These are phyloP conservation scores for Plasmodium knowlesi DNA, from an alignment of 169 alveolate genomes.

Conservation along the genomic window DNA sequence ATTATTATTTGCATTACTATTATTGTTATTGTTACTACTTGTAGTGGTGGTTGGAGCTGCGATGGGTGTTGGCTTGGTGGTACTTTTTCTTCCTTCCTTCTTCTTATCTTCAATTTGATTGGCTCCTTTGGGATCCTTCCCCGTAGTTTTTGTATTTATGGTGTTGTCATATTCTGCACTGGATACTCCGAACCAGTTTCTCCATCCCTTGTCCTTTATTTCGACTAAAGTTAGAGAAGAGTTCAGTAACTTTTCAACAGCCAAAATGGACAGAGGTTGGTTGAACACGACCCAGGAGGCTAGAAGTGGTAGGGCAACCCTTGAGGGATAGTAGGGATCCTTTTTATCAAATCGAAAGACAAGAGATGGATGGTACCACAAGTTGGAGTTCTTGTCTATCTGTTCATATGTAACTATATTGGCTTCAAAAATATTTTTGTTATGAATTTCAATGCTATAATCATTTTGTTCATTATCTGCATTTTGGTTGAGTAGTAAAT, in stretches of 20 bases:
- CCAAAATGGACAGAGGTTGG: slow-evolving; percentile 88
- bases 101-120: slow-evolving; percentile 9
- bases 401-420: slow-evolving; percentile 86
- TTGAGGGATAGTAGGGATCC: slow-evolving; percentile 93
- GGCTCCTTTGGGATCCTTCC: slow-evolving; percentile 8
- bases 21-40: neutral
- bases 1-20: neutral
- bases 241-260: slow-evolving; percentile 84
- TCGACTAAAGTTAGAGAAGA: slow-evolving; percentile 43
- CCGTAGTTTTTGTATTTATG: neutral
- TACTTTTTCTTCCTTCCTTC: slow-evolving; percentile 4
- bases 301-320: slow-evolving; percentile 90
- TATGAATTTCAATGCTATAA: slow-evolving; percentile 75
- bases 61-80: neutral
- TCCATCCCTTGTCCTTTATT: slow-evolving; percentile 69
- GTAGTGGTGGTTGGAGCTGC: neutral
- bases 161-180: slow-evolving; percentile 48
- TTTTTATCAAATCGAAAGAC: slow-evolving; percentile 90
- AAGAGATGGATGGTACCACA: slow-evolving; percentile 92
- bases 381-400: slow-evolving; percentile 87
- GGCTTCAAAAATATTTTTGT: slow-evolving; percentile 77
- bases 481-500: slow-evolving; percentile 80
- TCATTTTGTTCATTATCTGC: slow-evolving; percentile 46
- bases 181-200: slow-evolving; percentile 75
- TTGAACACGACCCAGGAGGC: slow-evolving; percentile 92